These are phyloP conservation scores for Boletus vermiculosoides DNA, from an alignment of 768 basidiomycete species.

Conservation along the genomic window DNA sequence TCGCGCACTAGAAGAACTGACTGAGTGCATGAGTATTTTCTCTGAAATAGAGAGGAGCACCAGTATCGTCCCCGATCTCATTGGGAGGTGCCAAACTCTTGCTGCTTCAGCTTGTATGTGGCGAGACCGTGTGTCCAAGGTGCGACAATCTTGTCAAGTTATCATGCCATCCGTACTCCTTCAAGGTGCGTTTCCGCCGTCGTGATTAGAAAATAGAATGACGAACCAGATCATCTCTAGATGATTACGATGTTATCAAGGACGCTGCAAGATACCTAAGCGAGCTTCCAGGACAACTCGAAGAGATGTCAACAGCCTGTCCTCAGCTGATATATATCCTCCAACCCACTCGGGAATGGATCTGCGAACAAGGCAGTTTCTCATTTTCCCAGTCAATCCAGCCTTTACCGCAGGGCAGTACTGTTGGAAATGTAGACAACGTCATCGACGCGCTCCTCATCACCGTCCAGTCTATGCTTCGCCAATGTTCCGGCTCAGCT, in stretches of 20 bases:
- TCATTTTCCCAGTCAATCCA: constrained; percentile 13
- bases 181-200: constrained; percentile 31
- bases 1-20: constrained; percentile 40
- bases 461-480: constrained; percentile 58
- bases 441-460: constrained; percentile 66
- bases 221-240: constrained; percentile 21
- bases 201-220: not conserved
- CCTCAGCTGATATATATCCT: constrained; percentile 30
- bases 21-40: constrained; percentile 34
- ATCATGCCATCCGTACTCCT: constrained; percentile 35
- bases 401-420: not conserved
- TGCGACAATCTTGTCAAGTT: constrained; percentile 20
- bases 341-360: constrained; percentile 30
- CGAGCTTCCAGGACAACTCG: constrained; percentile 24
- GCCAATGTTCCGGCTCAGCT: constrained; percentile 34
- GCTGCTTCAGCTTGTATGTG: constrained; percentile 27
- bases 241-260: constrained; percentile 34
- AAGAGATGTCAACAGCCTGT: constrained; percentile 29
- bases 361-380: constrained; percentile 28
- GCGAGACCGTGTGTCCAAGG: constrained; percentile 27
- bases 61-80: constrained; percentile 21
- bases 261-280: constrained; percentile 27
- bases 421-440: constrained; percentile 29
- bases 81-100: constrained; percentile 28
- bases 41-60: constrained; percentile 30